These are phyloP conservation scores for Mucor ambiguus DNA, from an alignment of 371 early-diverging fungal species.

Conservation along the genomic window DNA sequence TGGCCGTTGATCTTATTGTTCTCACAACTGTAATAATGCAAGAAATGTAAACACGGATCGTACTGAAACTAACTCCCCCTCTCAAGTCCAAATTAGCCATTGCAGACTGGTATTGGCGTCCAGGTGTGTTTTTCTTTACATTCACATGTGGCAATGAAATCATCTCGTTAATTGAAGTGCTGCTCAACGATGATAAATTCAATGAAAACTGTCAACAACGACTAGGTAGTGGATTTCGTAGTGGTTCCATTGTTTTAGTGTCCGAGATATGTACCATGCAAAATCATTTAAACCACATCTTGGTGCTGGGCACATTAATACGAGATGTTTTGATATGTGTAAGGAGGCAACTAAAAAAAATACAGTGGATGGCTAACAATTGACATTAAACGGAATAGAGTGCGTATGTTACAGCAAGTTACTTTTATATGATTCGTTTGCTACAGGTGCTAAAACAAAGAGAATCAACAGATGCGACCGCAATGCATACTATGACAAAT, in stretches of 20 bases:
- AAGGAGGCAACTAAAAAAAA: not conserved
- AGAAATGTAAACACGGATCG: not conserved
- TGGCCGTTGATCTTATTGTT: conserved; percentile 21
- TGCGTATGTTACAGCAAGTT: conserved; percentile 13
- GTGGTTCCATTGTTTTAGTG: conserved; percentile 4
- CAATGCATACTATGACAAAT: conserved; percentile 7
- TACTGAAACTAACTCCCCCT: not conserved
- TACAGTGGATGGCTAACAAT: not conserved
- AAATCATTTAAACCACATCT: conserved; percentile 7
- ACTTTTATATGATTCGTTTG: conserved; percentile 14
- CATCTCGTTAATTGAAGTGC: not conserved
- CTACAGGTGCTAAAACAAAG: conserved; percentile 9
- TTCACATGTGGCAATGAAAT: conserved; percentile 17
- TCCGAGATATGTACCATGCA: conserved; percentile 17
- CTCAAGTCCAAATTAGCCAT: conserved; percentile 21
- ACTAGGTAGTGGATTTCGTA: not conserved
- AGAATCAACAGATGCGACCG: conserved; percentile 3
- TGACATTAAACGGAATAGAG: not conserved
- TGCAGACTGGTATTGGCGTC: conserved; percentile 32
- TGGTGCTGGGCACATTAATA: not conserved
- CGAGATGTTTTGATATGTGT: conserved; percentile 20
- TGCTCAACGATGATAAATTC: conserved; percentile 8
- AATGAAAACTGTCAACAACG: conserved; percentile 14
- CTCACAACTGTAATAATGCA: conserved; percentile 25
- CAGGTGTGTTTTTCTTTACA: conserved; percentile 26